Base-by-base conservation (phyloP, 2,329 filamentous ascomycete genomes). In the Phialophora macrospora region DNA sequence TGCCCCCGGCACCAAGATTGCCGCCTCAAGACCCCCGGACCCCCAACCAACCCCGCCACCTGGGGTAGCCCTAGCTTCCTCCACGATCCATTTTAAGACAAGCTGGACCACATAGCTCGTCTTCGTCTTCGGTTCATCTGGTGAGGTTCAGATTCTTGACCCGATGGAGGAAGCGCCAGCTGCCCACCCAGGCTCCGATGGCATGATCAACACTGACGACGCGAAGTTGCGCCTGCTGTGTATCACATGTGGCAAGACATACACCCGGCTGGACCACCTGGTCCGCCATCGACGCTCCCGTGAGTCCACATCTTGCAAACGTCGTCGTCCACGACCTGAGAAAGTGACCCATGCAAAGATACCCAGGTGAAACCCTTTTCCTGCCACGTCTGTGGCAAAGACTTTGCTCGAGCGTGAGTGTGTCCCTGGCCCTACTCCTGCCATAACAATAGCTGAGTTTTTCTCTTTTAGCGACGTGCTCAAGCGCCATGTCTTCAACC, bases 211-310 rank as follows among this genome's bases (percentile, higher is more conserved):
- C n/a, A n/a, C n/a, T n/a, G n/a, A n/a, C n/a, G n/a, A 41, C 7
- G 34, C 7, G 14, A 8, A 8, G 34, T 7, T 8, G 34, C 14
- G 7, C 7, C 14, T 41, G 34, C 34, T 41, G 14, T 41, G 34
- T 41, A 41, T 8, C 34, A 41, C 34, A 8, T 85, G 83, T 73
- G 79, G 80, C 65, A 82, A 81, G 57, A 80, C 77, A 60, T 85
- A 85, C 73, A 81, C 80, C 11, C 78, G 83, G 30, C 78, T 82
- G 4, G 83, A 85, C 72, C 83, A 85, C 73, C 76, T 85, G 26
- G 80, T 79, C 60, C 80, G 83, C 55, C 83, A 85, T 75, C 81
- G 84, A 49, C 80, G 83, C 68, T 81, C 83, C 67, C 82, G 65
- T 67, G 30, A 55, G 60, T 64, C 56, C 1, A 34, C 17, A 20